Base-by-base conservation (phyloP, 1,284 basidiomycete species). In the Pseudozyma sp. region DNA sequence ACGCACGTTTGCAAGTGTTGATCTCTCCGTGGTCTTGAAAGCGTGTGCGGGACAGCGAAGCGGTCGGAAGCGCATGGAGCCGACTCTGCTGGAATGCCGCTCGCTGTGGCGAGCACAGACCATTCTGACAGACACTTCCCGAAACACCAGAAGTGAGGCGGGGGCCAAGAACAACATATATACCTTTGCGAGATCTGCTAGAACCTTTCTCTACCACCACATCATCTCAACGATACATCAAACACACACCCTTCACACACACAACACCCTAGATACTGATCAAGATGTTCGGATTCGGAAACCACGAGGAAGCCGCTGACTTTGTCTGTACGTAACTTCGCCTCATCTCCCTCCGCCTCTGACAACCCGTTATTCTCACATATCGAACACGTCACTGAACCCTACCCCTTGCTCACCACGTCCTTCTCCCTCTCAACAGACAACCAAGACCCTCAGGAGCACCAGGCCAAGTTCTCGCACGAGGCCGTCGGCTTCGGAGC, bases 401-500 rank as follows among this genome's bases (percentile, higher is more conserved):
- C 9, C n/a, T 39, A 1, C 33, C 43, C 39, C 14, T 14, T 35
- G n/a, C 47, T 42, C 17, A 29, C 33, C 34, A 13, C 45, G 8
- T 24, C n/a, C 11, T 5, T 19, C 17, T 9, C 19, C 4, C 8
- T 13, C 17, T 13, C 37, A 39, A 52, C 53, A 75, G 72, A 75
- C 68, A 75, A 75, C 68, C 30, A 55, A n/a, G 60, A 75, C 56
- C 67, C 72, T 7, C 63, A 51, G 42, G 47, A 68, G 55, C 78
- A 78, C 74, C 42, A 80, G 66, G 54, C 52, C 75, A 81, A 81
- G 70, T 78, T 68, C 55, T 88, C 89, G 19, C 90, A 91, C 83
- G 90, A 91, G 84, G 86, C 90, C 76, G 88, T 91, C 77, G 89
- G 88, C 54, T 89, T 85, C 62, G 75, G 74, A 39, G 75, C 73